Percentiles rank a stretch among this genome's conserved stretches.
These are phyloP conservation scores for Cyberlindnera xishuangbannaensis DNA, from an alignment of 805 yeast genomes.

Conservation along the genomic window DNA sequence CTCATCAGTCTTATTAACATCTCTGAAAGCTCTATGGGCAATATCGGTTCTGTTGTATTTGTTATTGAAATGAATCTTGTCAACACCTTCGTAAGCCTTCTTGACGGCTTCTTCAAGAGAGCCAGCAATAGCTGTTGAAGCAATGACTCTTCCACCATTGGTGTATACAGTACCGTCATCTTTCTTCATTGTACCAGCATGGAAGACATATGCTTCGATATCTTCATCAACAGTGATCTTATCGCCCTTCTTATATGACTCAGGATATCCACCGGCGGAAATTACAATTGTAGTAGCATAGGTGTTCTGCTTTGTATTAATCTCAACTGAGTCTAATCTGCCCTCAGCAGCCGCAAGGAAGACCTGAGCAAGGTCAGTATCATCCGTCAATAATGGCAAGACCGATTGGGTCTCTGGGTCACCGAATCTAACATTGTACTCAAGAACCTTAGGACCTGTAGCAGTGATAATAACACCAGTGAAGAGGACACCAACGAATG, in stretches of 20 bases:
- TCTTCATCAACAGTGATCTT: constrained; percentile 54
- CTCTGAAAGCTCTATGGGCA: constrained; percentile 92
- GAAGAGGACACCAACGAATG: constrained; percentile 92
- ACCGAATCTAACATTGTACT: constrained; percentile 96
- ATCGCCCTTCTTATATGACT: constrained; percentile 78
- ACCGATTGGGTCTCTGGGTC: constrained; percentile 99
- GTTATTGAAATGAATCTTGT: constrained; percentile 61
- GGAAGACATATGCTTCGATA: constrained; percentile 72
- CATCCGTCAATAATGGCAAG: constrained; percentile 72
- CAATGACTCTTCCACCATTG: constrained; percentile 95
- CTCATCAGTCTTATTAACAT: constrained; percentile 26
- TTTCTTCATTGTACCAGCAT: constrained; percentile 78
- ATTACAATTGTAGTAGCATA: constrained; percentile 90
- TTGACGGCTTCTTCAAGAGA: constrained; percentile 76
- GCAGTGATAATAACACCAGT: constrained; percentile 91
- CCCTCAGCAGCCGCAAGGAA: constrained; percentile 93
- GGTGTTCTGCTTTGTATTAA: constrained; percentile 45
- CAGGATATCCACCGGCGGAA: constrained; percentile 98
- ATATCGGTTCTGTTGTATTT: constrained; percentile 88
- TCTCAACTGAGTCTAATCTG: constrained; percentile 78
- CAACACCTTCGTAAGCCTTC: constrained; percentile 82
- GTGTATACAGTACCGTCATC: constrained; percentile 63
- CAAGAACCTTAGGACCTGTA: constrained; percentile 90
- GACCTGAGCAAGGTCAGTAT: constrained; percentile 89
- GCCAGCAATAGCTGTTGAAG: constrained; percentile 80